Conservation (phyloP, 306 rosid genomes). For the Lathyrus aphaca region DNA sequence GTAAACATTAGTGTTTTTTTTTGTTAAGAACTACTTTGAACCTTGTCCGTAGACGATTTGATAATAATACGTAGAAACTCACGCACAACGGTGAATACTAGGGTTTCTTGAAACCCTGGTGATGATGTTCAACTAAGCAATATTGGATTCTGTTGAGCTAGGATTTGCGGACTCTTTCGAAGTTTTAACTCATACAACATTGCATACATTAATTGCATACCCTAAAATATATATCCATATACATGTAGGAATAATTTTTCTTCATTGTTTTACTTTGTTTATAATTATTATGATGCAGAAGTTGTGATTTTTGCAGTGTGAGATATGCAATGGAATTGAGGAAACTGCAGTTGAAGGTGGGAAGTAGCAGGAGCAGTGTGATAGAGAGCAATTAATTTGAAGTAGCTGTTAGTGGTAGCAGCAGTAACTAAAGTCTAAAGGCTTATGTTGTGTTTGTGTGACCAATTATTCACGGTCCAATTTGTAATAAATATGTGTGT, state of each 20-base stretch:
- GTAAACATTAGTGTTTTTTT: no score
- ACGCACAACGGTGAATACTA: no score
- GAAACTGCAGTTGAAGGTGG: slow-evolving; percentile 2
- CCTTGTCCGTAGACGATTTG: no score
- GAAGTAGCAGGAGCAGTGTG: slow-evolving; percentile 11
- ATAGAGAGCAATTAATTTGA: slow-evolving; percentile 10
- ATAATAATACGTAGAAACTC: no score
- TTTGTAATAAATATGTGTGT: slow-evolving; percentile 46
- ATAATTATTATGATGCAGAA: slow-evolving; percentile 9
- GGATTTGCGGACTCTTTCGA: no score
- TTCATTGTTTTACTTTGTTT: background rate
- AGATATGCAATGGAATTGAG: background rate
- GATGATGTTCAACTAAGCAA: no score
- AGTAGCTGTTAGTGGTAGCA: slow-evolving; percentile 18
- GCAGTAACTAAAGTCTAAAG: background rate
- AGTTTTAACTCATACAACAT: background rate
- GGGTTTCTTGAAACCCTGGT: no score
- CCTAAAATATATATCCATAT: background rate
- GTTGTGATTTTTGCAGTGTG: background rate
- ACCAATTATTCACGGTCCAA: slow-evolving; percentile 39
- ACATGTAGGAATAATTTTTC: background rate
- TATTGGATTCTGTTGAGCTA: no score
- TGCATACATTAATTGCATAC: background rate
- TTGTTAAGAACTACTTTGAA: no score
- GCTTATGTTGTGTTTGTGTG: background rate